Evolutionary conservation across 352 stramenopile species (phyloP).

Genomic region (Phytophthora litchii): DNA sequence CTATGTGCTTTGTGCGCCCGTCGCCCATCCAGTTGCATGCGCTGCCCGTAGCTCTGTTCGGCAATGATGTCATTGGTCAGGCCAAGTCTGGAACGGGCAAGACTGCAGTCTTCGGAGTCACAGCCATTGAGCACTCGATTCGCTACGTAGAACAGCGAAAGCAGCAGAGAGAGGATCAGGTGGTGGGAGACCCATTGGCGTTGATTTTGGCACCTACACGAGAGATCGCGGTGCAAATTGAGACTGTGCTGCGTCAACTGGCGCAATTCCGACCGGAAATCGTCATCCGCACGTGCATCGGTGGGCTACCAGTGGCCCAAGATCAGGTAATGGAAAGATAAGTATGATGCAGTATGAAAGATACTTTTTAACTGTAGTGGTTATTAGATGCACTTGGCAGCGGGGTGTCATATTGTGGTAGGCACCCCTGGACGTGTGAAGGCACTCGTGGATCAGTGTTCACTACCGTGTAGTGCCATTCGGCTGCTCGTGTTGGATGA

Average conservation of each 20-base stretch:
- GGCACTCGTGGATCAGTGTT: conserved; percentile 64
- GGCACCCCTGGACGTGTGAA: conserved; percentile 77
- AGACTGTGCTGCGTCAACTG: conserved; percentile 64
- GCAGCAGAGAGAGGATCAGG: background rate
- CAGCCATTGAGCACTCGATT: conserved; percentile 71
- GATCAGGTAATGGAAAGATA: conserved; percentile 47
- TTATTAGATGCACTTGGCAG: conserved; percentile 40
- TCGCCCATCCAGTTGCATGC: conserved; percentile 77
- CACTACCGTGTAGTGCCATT: conserved; percentile 52
- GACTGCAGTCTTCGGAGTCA: conserved; percentile 76
- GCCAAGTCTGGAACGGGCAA: conserved; percentile 87
- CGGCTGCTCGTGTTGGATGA: conserved; percentile 79
- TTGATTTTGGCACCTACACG: conserved; percentile 79
- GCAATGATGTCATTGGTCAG: conserved; percentile 81
- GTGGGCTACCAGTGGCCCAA: conserved; percentile 59
- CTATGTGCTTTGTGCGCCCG: conserved; percentile 60
- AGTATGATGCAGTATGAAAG: background rate
- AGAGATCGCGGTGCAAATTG: conserved; percentile 82
- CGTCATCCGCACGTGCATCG: conserved; percentile 61
- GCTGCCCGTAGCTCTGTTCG: conserved; percentile 76
- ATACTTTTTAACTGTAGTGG: background rate
- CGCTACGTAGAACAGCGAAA: conserved; percentile 24
- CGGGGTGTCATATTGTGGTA: conserved; percentile 68
- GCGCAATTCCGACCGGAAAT: conserved; percentile 43
- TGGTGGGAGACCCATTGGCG: conserved; percentile 38